These are phyloP conservation scores for Globisporangium emineosum DNA, from an alignment of 352 stramenopile genomes.

Conservation along the genomic window DNA sequence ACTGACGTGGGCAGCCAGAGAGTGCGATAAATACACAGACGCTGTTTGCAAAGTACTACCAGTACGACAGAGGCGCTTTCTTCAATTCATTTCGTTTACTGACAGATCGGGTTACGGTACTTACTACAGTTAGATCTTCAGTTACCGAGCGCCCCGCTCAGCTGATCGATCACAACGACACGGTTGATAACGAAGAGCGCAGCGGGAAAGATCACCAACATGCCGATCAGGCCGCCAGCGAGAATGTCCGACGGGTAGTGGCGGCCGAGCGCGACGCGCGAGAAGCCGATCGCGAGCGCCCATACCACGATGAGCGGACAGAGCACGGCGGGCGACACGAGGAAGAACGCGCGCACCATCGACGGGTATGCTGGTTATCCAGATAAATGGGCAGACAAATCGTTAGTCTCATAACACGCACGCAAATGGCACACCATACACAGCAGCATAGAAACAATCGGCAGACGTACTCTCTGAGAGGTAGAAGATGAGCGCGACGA, in stretches of 20 bases:
- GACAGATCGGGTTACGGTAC: too few relatives aligned
- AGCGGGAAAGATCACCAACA: slow-evolving; percentile 57
- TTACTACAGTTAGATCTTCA: too few relatives aligned
- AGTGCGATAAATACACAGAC: background rate
- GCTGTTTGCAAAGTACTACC: background rate
- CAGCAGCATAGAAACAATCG: background rate
- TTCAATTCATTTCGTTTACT: background rate
- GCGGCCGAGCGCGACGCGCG: slow-evolving; percentile 72
- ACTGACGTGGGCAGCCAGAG: background rate
- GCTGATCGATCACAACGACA: slow-evolving; percentile 12
- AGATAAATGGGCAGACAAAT: background rate
- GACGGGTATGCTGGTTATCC: slow-evolving; percentile 26
- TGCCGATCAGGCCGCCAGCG: slow-evolving; percentile 56
- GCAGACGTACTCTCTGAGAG: slow-evolving; percentile 38
- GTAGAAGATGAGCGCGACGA: slow-evolving; percentile 63
- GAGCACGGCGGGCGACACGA: slow-evolving; percentile 33
- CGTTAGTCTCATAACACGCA: background rate
- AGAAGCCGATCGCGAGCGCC: slow-evolving; percentile 73
- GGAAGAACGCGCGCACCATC: slow-evolving; percentile 53
- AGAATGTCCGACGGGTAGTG: slow-evolving; percentile 84
- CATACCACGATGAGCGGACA: slow-evolving; percentile 49
- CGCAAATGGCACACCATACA: too few relatives aligned
- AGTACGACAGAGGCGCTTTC: background rate
- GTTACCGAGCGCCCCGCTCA: background rate
- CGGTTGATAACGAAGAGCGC: slow-evolving; percentile 30